These are phyloP conservation scores for Puccinia triticina DNA, from an alignment of 1,284 basidiomycete genomes.

Conservation along the genomic window DNA sequence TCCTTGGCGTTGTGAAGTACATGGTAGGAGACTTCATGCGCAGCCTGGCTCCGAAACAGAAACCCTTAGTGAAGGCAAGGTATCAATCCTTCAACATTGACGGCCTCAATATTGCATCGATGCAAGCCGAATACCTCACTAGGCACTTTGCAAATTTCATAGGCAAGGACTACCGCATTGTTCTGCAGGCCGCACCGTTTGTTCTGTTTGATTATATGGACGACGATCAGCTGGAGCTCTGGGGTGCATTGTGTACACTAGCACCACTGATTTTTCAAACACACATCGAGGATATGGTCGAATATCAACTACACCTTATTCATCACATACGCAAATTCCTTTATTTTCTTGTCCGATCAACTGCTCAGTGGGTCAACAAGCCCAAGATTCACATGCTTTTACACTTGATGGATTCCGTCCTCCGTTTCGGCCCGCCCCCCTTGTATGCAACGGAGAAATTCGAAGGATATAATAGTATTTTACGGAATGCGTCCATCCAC, in stretches of 20 bases:
- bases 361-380: slow-evolving; percentile 61
- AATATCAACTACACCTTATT: not conserved
- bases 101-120: not conserved
- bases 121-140: not conserved
- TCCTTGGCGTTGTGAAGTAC: slow-evolving; percentile 8
- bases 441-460: slow-evolving; percentile 37
- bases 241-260: not conserved
- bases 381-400: slow-evolving; percentile 60
- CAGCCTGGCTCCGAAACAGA: not conserved
- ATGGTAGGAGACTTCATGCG: not conserved
- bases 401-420: slow-evolving; percentile 55
- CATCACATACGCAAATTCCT: not conserved
- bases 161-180: not conserved
- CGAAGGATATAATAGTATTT: not conserved
- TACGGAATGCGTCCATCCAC: not conserved
- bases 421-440: not conserved
- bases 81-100: not conserved
- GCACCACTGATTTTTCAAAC: not conserved
- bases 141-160: not conserved
- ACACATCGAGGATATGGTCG: not conserved
- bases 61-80: not conserved
- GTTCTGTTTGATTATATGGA: not conserved
- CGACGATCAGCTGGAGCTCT: not conserved
- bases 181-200: not conserved
- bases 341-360: not conserved